Evolutionary conservation across 139 green algal species (phyloP), one percentile per base, ranked within the genome.

Genomic region (Chlorella sp.): DNA sequence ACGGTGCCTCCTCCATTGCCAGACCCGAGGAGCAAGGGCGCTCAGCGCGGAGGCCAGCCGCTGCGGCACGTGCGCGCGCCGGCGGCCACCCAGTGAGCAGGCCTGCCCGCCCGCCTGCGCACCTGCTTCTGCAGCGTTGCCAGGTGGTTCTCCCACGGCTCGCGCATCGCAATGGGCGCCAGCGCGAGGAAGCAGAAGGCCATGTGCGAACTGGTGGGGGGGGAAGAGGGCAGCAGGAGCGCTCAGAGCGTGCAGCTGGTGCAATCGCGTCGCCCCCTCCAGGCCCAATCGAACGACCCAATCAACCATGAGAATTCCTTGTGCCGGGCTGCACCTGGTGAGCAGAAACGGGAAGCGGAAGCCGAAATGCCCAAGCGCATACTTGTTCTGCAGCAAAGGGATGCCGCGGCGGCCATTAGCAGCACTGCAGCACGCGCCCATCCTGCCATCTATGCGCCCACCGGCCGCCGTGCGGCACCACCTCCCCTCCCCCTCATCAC

Each of bases 261-360:
- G 11, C 60, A n/a, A 33, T n/a, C 14, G 8, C 36, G 31, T 45
- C 8, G 19, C 36, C 29, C 14, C 35, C 14, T 46, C 36, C 19
- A 21, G 35, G 29, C 19, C 21, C 5, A 5, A 8, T 15, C 29
- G 19, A n/a, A 19, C 38, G 23, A 14, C 9, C n/a, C 21, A 25
- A 51, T 35, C 62, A 11, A 19, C 3, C 17, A 8, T 2, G 7
- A 27, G 27, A 38, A 31, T 27, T 56, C 2, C 23, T 33, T 23
- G 25, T 5, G 43, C n/a, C 25, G 5, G 45, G 33, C n/a, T 31
- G 51, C 58, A 77, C 23, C 46, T 76, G 4, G 88, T 93, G 17
- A 93, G 77, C 7, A 89, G 62, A 51, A 93, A 74, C 4, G 88
- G 88, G 59, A 86, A 91, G 19, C 46, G 70, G 67, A 93, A 90